Evolutionary conservation across 805 yeast genomes (phyloP), one percentile per base, ranked within the genome.

Genomic region (Wickerhamomyces tratensis): DNA sequence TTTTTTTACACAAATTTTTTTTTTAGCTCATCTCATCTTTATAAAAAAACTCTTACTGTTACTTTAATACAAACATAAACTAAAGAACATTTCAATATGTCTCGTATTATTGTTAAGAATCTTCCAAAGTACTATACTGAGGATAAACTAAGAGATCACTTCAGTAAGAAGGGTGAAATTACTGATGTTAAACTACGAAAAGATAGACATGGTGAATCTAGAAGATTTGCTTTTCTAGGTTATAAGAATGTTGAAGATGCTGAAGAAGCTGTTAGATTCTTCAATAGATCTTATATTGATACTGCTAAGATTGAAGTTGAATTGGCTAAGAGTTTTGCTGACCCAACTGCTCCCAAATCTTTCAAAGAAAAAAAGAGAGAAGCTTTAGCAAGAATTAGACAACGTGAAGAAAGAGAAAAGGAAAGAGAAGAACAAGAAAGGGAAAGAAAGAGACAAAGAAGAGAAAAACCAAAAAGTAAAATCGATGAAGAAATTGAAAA

Each of bases 221-320:
- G 98, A 62, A 71, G 94, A 52, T 93, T 93, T 69, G 98, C 96
- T 7, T 93, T 93, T 54, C 69, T 93, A 41, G 98, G 98, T 1
- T 93, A 75, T 61, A 81, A 78, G 53, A 69, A 78, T n/a, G 68
- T 64, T 15, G 71, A 64, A 11, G 95, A 85, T 53, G 98, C 98
- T 1, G 76, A 71, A 40, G 73, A 69, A 38, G 96, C 96, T 0
- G 91, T 80, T 7, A 69, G 65, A 39, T 87, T 74, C 61, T 89
- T 83, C 61, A 70, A 93, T 63, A 71, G 74, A 7, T 76, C 95
- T 1, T 93, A 78, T 59, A 78, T 93, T 44, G 93, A 86, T 54
- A 88, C 97, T 1, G 71, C 94, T 2, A 77, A 74, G 51, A 73
- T 93, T 15, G 79, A 77, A 38, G 98, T 93, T 12, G 77, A 77